Base-by-base conservation (phyloP, 2,329 filamentous ascomycete species). In the Nigrospora oryzae region DNA sequence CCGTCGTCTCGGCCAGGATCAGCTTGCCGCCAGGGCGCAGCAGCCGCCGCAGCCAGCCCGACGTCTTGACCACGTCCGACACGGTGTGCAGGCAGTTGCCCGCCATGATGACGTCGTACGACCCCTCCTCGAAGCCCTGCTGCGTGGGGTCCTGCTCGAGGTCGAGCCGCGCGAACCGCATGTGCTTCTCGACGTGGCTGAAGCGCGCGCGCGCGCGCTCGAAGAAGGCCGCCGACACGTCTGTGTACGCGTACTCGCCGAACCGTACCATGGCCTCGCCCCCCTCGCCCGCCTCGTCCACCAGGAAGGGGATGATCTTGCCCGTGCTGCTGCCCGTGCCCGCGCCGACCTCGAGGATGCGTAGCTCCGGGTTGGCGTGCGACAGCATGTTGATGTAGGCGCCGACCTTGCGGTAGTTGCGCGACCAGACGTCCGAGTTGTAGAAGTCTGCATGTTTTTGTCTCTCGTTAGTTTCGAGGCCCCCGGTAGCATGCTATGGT, bases 401-500 rank as follows among this genome's bases (percentile, higher is more conserved):
- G 11, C 40, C 40, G 6, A 32, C 40, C 40, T 42, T 42, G 11
- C 40, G 40, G 40, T 42, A 42, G n/a, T 42, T 30, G 32, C 40
- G 40, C 40, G 40, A 33, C 30, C 34, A 42, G 40, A 42, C 33
- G 40, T 42, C 40, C 30, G 30, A 42, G 31, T 42, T 30, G 32
- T 42, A 42, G 14, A 42, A 42, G n/a, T 42, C 40, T 41, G 13
- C 23, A 10, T 28, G 23, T 10, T n/a, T n/a, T n/a, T 7, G 23
- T 28, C 23, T 28, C 23, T 28, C 23, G 23, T 28, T 28, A 28
- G 23, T 28, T 4, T 2, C 8, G 23, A 6, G 23, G 23, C 23
- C 8, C n/a, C 5, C 2, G 8, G 5, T 7, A 28, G 23, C 5
- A 28, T 6, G 23, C 19, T 23, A 7, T 2, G 7, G 10, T 28